phyloP scores from a whole-genome alignment of 1,284 basidiomycete genomes.

The Malassezia sympodialis region DNA sequence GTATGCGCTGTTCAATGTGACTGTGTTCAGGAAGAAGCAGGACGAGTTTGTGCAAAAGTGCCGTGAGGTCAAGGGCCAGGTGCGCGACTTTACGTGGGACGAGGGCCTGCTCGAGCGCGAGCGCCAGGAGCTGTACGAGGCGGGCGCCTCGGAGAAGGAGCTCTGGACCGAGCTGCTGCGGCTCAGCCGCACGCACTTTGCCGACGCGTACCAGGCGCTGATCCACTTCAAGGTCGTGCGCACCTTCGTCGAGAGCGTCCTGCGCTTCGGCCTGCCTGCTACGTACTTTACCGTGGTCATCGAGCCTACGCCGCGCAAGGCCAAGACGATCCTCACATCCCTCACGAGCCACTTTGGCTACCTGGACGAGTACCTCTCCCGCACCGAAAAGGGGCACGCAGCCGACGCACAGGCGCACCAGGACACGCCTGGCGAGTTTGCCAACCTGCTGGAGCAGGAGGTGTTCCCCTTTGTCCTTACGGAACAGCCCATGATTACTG shows the following conservation, averaged over 20 bases:
- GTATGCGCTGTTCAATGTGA: conserved; percentile 73
- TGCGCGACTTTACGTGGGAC: conserved; percentile 88
- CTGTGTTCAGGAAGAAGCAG: conserved; percentile 79
- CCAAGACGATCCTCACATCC: conserved; percentile 62
- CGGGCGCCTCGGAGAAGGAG: conserved; percentile 84
- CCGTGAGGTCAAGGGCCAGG: conserved; percentile 89
- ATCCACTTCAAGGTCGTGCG: conserved; percentile 86
- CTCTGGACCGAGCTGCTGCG: conserved; percentile 95
- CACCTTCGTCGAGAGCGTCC: conserved; percentile 85
- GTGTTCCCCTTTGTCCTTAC: conserved; percentile 41
- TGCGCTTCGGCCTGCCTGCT: conserved; percentile 88
- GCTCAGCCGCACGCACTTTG: conserved; percentile 86
- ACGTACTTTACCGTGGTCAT: conserved; percentile 73
- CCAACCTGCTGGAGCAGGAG: conserved; percentile 40
- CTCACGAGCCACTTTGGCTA: conserved; percentile 72
- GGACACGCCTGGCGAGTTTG: conserved; percentile 44
- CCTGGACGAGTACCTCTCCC: conserved; percentile 55
- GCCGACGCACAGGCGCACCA: conserved; percentile 5
- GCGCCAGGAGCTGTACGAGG: conserved; percentile 65
- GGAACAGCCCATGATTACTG: conserved; percentile 25
- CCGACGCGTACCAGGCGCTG: conserved; percentile 86
- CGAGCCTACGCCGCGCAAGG: conserved; percentile 70
- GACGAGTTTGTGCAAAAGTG: conserved; percentile 92
- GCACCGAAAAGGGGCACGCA: conserved; percentile 10
- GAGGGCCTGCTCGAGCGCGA: conserved; percentile 75